These are phyloP conservation scores for Suhomyces maxii DNA, from an alignment of 1,139 yeast genomes.

Conservation along the genomic window DNA sequence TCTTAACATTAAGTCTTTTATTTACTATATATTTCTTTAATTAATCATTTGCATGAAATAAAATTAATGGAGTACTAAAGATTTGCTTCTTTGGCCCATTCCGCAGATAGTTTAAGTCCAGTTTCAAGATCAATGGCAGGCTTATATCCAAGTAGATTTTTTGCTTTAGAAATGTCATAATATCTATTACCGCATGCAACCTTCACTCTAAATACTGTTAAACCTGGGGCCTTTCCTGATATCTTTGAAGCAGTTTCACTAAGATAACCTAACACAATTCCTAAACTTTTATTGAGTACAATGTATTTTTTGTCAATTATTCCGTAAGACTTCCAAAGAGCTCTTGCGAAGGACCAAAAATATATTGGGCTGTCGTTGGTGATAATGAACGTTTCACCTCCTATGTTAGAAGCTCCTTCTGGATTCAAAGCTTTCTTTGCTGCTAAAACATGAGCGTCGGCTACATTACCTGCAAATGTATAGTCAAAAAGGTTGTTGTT, in stretches of 20 bases:
- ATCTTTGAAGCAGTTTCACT: slow-evolving; percentile 72
- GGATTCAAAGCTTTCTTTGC: slow-evolving; percentile 68
- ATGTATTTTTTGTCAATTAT: slow-evolving; percentile 69
- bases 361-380: slow-evolving; percentile 95
- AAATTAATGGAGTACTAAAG: too few relatives aligned
- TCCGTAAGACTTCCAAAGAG: slow-evolving; percentile 97
- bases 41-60: too few relatives aligned
- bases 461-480: slow-evolving; percentile 99
- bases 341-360: slow-evolving; percentile 96
- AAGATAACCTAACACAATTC: slow-evolving; percentile 75
- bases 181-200: slow-evolving; percentile 94
- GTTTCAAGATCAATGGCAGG: slow-evolving; percentile 82
- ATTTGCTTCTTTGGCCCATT: slow-evolving; percentile 77
- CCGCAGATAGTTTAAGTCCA: slow-evolving; percentile 78
- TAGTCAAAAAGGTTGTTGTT: slow-evolving; percentile 92
- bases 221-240: slow-evolving; percentile 83
- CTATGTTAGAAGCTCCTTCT: slow-evolving; percentile 42
- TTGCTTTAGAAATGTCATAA: slow-evolving; percentile 89
- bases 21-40: too few relatives aligned
- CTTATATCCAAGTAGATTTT: slow-evolving; percentile 67
- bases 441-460: slow-evolving; percentile 93
- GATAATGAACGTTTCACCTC: slow-evolving; percentile 86
- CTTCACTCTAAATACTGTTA: slow-evolving; percentile 92
- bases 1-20: too few relatives aligned
- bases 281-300: slow-evolving; percentile 70